Base-by-base conservation (phyloP, 768 basidiomycete species). In the Leccinum variicolor region DNA sequence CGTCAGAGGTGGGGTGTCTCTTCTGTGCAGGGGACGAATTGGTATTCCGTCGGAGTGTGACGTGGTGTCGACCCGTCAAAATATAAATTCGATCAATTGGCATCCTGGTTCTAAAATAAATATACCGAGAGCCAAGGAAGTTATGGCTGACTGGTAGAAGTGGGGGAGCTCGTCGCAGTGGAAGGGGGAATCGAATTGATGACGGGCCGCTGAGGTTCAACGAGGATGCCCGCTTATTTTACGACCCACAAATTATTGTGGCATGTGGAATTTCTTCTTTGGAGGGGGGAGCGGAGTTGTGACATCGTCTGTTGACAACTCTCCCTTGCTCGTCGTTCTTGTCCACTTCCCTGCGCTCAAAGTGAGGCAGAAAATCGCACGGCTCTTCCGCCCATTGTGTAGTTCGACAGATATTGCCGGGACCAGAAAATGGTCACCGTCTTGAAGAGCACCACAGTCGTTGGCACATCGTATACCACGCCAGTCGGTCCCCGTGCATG, bases 231-330 rank as follows among this genome's bases (percentile, higher is more conserved):
- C 55, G 53, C 52, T 54, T 49, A 31, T 31, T 31, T 31, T 31
- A 60, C 45, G 34, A 41, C 0, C 28, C 1, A 29, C 33, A 2
- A 21, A 23, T 47, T n/a, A n/a, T 47, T 54, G 57, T 64, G 65
- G 54, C 62, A 60, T 48, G 61, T 50, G 52, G 52, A 50, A 46
- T 53, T 57, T 54, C 59, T 33, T 54, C 57, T 55, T 49, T 6
- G 43, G 43, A 45, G 56, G 51, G 56, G 51, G 41, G 21, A 31
- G 64, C 64, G 61, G 64, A 65, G 64, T 65, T 65, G 64, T 45
- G 26, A 23, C 4, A n/a, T n/a, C 10, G 34, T 15, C 28, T 5
- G 21, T 45, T 46, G 11, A 39, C 36, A 25, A 39, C 39, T 2
- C 17, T 13, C 53, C 26, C n/a, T n/a, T n/a, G n/a, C n/a, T 5